Evolutionary conservation across 2,329 filamentous ascomycete genomes (phyloP), one percentile per base, ranked within the genome.

Genomic region (Graphilbum ipis-grandicollis): DNA sequence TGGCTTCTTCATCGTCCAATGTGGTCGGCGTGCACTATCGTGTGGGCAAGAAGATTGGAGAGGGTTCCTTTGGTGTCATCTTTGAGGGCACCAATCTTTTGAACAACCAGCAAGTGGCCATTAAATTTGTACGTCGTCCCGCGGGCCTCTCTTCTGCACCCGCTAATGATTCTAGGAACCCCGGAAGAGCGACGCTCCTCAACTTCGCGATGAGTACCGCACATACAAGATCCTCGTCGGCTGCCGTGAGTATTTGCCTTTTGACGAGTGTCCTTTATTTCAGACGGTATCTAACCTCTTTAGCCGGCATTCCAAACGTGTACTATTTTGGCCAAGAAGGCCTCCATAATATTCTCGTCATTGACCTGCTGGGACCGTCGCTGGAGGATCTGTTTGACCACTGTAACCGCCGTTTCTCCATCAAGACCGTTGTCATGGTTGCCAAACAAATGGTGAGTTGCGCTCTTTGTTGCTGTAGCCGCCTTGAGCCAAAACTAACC

Each of bases 141-240:
- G 17, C 9, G n/a, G 14, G 13, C 12, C 18, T 28, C n/a, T 26
- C 30, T 19, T 19, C 17, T 37, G 23, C n/a, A n/a, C n/a, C n/a
- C n/a, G n/a, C n/a, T n/a, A n/a, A n/a, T n/a, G n/a, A n/a, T 35
- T 29, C 4, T 18, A 92, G 84, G 90, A 98, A 79, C 90, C 90
- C 41, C 75, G 90, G 50, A 98, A 98, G 67, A 96, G 88, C 59
- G 90, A 98, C 64, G 90, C 90, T 55, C 90, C 90, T 40, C 90
- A 98, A 59, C 65, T 98, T 47, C 79, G 90, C 59, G 90, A 98
- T 70, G 90, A 98, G 59, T 98, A 98, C 60, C 76, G 90, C 53
- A 98, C 90, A 42, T 98, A 98, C 68, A 98, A 98, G 69, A 96
- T 98, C 51, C 75, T 98, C 48, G 90, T 96, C 47, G 90, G 90